Evolutionary conservation across 805 yeast genomes (phyloP).

Genomic region (Wickerhamiella vanderwaltii): DNA sequence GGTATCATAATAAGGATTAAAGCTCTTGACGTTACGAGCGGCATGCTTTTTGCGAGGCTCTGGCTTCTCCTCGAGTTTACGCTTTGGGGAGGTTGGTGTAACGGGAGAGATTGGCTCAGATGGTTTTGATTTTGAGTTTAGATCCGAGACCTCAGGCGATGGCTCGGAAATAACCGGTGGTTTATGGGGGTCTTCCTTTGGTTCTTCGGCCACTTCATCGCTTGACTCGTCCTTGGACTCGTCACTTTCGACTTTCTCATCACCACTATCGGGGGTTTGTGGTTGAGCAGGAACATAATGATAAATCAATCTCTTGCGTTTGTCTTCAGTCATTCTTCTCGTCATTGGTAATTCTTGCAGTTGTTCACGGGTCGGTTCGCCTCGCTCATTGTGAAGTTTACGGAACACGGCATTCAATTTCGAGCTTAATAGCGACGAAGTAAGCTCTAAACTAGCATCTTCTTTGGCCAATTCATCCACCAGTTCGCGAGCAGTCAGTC

Average conservation of each 20-base stretch:
- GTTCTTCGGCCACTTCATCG: not conserved
- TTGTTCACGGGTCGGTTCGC: slow-evolving; percentile 15
- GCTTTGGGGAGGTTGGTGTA: slow-evolving; percentile 9
- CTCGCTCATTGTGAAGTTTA: slow-evolving; percentile 21
- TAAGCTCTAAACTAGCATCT: slow-evolving; percentile 11
- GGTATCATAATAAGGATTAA: slow-evolving; percentile 24
- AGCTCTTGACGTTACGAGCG: not conserved
- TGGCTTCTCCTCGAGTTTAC: slow-evolving; percentile 1
- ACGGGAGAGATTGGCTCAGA: not conserved
- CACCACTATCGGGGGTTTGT: not conserved
- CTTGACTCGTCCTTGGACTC: not conserved
- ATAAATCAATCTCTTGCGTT: slow-evolving; percentile 25
- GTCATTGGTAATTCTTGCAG: slow-evolving; percentile 22
- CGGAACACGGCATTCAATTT: slow-evolving; percentile 26
- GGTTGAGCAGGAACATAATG: slow-evolving; percentile 17
- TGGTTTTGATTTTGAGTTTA: not conserved
- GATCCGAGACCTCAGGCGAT: not conserved
- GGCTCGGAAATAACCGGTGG: not conserved
- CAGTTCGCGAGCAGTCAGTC: slow-evolving; percentile 25
- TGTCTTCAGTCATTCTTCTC: slow-evolving; percentile 21
- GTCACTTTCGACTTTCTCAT: slow-evolving; percentile 9
- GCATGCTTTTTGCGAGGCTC: slow-evolving; percentile 6
- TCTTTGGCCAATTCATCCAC: slow-evolving; percentile 18
- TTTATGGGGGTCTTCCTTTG: not conserved
- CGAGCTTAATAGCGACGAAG: slow-evolving; percentile 25